These are phyloP conservation scores for Penicillium sclerotigenum DNA, from an alignment of 2,329 filamentous ascomycete species.

Conservation along the genomic window DNA sequence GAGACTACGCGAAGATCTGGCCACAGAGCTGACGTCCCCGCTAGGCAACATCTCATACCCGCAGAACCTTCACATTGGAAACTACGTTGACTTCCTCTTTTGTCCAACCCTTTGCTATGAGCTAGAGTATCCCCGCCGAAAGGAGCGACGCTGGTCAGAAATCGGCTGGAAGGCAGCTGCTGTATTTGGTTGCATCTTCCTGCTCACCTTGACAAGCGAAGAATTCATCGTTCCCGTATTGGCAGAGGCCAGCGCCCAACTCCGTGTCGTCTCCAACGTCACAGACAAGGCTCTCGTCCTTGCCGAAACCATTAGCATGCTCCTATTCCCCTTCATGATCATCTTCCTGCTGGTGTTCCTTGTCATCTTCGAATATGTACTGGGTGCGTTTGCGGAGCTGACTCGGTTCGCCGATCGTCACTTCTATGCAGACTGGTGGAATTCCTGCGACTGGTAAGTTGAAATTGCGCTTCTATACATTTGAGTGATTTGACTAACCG, in stretches of 20 bases:
- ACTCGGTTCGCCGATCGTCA: slow-evolving; percentile 89
- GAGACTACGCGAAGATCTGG: slow-evolving; percentile 78
- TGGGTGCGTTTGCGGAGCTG: slow-evolving; percentile 92
- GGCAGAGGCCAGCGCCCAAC: slow-evolving; percentile 61
- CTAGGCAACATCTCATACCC: slow-evolving; percentile 89
- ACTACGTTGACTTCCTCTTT: slow-evolving; percentile 82
- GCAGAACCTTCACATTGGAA: slow-evolving; percentile 74
- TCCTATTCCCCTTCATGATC: slow-evolving; percentile 96
- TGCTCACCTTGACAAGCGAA: slow-evolving; percentile 85
- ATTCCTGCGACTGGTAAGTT: slow-evolving; percentile 51
- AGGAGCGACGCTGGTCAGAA: slow-evolving; percentile 71
- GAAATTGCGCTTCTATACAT: not conserved
- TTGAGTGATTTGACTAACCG: not conserved
- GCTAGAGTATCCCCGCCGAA: slow-evolving; percentile 84
- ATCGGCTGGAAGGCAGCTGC: slow-evolving; percentile 82
- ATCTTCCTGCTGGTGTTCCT: slow-evolving; percentile 94
- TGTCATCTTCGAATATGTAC: slow-evolving; percentile 95
- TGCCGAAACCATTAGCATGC: slow-evolving; percentile 81
- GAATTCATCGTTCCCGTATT: slow-evolving; percentile 94
- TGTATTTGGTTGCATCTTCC: slow-evolving; percentile 93
- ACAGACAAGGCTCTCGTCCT: slow-evolving; percentile 75
- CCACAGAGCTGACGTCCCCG: slow-evolving; percentile 85
- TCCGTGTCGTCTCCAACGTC: slow-evolving; percentile 48
- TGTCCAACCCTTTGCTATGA: slow-evolving; percentile 98
- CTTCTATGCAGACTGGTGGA: slow-evolving; percentile 80